phyloP scores from a whole-genome alignment of 352 stramenopile species.

The Halophytophthora polymorphica region DNA sequence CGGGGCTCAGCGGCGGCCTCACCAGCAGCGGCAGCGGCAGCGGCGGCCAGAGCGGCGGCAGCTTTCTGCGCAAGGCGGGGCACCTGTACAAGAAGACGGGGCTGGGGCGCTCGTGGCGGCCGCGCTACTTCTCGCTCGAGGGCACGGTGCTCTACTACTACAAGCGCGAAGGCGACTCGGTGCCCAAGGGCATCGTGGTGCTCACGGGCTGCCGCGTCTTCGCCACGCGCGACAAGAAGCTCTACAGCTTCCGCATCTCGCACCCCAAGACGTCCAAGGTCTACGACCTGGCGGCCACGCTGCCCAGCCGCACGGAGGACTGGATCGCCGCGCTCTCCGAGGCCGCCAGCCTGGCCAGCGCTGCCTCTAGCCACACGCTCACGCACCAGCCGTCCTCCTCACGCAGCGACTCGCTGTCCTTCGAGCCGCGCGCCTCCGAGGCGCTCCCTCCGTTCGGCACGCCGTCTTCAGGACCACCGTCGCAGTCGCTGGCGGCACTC shows the following conservation, averaged over 20 bases:
- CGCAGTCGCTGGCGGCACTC: slow-evolving; percentile 24
- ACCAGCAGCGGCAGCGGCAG: background rate
- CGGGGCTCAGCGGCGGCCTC: slow-evolving; percentile 1
- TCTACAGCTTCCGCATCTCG: slow-evolving; percentile 75
- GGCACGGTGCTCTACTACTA: slow-evolving; percentile 71
- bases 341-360: slow-evolving; percentile 28
- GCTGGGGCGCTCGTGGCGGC: slow-evolving; percentile 53
- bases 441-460: slow-evolving; percentile 23
- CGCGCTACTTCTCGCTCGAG: slow-evolving; percentile 65
- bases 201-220: slow-evolving; percentile 56
- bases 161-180: slow-evolving; percentile 61
- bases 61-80: slow-evolving; percentile 44
- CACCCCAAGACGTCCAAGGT: slow-evolving; percentile 67
- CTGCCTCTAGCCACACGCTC: slow-evolving; percentile 7
- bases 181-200: slow-evolving; percentile 59
- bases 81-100: slow-evolving; percentile 69
- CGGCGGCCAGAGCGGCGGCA: slow-evolving; percentile 4
- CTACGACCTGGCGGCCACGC: slow-evolving; percentile 60
- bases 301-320: slow-evolving; percentile 48
- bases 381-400: background rate
- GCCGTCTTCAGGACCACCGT: slow-evolving; percentile 23
- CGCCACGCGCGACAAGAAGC: slow-evolving; percentile 58
- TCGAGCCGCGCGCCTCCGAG: slow-evolving; percentile 20
- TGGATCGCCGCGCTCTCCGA: slow-evolving; percentile 53
- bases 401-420: slow-evolving; percentile 12